Evolutionary conservation across 345 rosid species (phyloP).

Genomic region (Rhodamnia rubescens): DNA sequence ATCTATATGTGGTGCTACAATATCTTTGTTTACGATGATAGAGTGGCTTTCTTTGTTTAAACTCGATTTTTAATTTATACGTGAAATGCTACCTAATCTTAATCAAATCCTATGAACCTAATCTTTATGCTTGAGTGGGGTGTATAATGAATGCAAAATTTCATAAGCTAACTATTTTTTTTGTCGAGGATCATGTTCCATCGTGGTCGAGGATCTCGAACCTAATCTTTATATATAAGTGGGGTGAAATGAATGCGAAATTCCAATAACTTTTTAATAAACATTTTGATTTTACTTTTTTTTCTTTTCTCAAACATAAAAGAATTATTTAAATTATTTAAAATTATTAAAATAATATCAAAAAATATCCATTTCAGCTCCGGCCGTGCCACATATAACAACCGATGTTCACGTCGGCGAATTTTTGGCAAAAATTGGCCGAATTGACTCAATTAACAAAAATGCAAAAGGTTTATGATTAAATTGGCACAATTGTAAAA

Average conservation of each 20-base stretch:
- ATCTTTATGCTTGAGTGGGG: not conserved
- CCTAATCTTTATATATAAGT: not conserved
- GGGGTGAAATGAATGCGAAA: not conserved
- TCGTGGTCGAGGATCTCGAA: not conserved
- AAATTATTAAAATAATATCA: too few species aligned
- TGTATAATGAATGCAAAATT: not conserved
- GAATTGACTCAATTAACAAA: too few species aligned
- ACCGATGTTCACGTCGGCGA: too few species aligned
- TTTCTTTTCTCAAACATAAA: too few species aligned
- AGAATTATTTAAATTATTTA: too few species aligned
- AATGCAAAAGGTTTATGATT: too few species aligned
- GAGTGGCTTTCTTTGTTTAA: not conserved
- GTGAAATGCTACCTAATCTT: not conserved
- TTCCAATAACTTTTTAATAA: too few species aligned
- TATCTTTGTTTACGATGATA: not conserved
- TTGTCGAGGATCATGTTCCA: not conserved
- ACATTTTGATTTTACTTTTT: too few species aligned
- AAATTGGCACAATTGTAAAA: too few species aligned
- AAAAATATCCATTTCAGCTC: too few species aligned
- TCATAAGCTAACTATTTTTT: not conserved
- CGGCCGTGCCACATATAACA: too few species aligned
- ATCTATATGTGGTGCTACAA: not conserved
- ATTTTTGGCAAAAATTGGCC: too few species aligned
- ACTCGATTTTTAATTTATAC: not conserved
- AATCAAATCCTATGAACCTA: not conserved